Evolutionary conservation across 1,139 yeast species (phyloP), one percentile per base, ranked within the genome.

Genomic region (Blastobotrys malaysiensis): DNA sequence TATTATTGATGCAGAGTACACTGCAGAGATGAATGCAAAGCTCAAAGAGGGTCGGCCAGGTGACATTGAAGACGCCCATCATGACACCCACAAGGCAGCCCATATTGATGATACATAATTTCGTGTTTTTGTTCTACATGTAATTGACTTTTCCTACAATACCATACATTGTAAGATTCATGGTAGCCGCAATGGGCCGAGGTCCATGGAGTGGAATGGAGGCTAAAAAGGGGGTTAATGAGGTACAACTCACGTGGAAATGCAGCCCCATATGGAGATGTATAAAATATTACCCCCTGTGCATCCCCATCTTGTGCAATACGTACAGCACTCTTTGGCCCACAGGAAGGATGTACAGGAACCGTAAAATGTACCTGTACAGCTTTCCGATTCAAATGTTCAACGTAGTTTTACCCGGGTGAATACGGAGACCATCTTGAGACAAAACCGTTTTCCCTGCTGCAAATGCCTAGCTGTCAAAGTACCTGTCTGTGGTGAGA

Each of bases 1-100:
- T 69, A 74, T 73, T 50, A 73, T 84, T 66, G 87, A 83, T 56
- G 72, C 68, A 49, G 68, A 65, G 36, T 68, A 63, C 55, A 56
- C 63, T 20, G 64, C 65, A 6, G 68, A 65, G 54, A 54, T 61
- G 47, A 59, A 60, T 51, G 66, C 66, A 24, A 56, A 58, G 31
- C 52, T 62, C 52, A 53, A 56, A 56, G 39, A 14, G n/a, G 39
- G 39, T 3, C 3, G 7, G 39, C 16, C 39, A 2, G 39, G 16
- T 13, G 39, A 31, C n/a, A 31, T 31, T 3, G 39, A 31, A 16
- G 39, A 31, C 16, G 39, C 39, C 16, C 39, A 31, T 11, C 39
- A 31, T 11, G 39, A 31, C 11, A 13, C 39, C 39, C 39, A 31
- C 39, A 31, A 11, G 39, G 39, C 39, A 13, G 16, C 11, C 16